A percentile compares a stretch with the other conserved stretches of the same genome.
Evolutionary conservation across 345 rosid species (phyloP).

Genomic region (Linum lewisii): DNA sequence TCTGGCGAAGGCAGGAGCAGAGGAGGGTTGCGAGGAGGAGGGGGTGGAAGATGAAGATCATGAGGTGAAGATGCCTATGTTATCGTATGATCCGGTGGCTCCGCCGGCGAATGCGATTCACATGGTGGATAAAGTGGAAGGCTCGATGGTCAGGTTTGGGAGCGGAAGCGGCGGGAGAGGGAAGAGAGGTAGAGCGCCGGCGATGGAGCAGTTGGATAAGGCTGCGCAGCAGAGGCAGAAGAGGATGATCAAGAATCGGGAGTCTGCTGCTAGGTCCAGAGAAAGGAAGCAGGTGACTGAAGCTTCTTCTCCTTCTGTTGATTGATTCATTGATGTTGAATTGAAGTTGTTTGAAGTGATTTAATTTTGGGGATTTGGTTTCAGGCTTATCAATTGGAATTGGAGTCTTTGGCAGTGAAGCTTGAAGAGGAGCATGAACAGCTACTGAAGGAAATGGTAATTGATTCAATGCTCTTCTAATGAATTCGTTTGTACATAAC

Average conservation of each 20-base stretch:
- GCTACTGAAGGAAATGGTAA: constrained; percentile 66
- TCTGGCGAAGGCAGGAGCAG: constrained; percentile 22
- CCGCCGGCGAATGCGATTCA: constrained; percentile 32
- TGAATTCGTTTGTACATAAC: no score
- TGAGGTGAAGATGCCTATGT: constrained; percentile 23
- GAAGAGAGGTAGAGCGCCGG: constrained; percentile 51
- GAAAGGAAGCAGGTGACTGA: constrained; percentile 74
- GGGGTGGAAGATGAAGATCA: constrained; percentile 6
- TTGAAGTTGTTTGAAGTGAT: background rate
- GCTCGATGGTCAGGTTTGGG: constrained; percentile 41
- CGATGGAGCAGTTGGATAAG: constrained; percentile 72
- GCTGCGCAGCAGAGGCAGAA: constrained; percentile 85
- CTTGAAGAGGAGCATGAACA: constrained; percentile 69
- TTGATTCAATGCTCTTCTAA: background rate
- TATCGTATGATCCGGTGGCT: constrained; percentile 37
- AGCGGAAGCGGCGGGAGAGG: constrained; percentile 44
- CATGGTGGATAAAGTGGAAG: constrained; percentile 46
- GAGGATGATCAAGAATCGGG: constrained; percentile 98
- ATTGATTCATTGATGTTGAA: background rate
- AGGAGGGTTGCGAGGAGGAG: background rate
- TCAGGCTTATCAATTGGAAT: constrained; percentile 84
- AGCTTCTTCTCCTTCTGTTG: background rate
- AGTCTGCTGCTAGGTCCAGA: constrained; percentile 92
- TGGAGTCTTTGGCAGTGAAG: constrained; percentile 63
- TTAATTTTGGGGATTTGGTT: background rate